Evolutionary conservation across 345 rosid species (phyloP), one percentile per base, ranked within the genome.

Genomic region (Eucalyptus melliodora): DNA sequence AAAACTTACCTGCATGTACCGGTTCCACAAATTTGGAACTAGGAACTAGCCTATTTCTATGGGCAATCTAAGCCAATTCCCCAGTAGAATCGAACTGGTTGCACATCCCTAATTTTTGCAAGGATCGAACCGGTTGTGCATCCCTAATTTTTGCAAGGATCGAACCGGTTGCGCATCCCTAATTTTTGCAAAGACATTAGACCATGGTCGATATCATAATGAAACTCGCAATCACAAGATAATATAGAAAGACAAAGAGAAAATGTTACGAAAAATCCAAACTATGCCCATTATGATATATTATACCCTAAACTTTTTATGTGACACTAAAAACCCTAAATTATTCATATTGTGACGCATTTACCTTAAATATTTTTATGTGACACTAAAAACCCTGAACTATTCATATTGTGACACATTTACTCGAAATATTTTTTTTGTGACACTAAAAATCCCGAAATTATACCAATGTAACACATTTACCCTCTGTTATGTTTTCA

Each of bases 261-360:
- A n/a, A n/a, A n/a, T n/a, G n/a, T n/a, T n/a, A n/a, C n/a, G n/a
- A n/a, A n/a, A n/a, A n/a, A n/a, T n/a, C n/a, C n/a, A n/a, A n/a
- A n/a, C n/a, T n/a, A n/a, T n/a, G n/a, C n/a, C n/a, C n/a, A n/a
- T n/a, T n/a, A n/a, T n/a, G n/a, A n/a, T n/a, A n/a, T n/a, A n/a
- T n/a, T n/a, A n/a, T n/a, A n/a, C n/a, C n/a, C n/a, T n/a, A n/a
- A n/a, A n/a, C n/a, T n/a, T n/a, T n/a, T n/a, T n/a, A n/a, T n/a
- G n/a, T n/a, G n/a, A n/a, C n/a, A n/a, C n/a, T n/a, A n/a, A 9
- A 2, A 23, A 56, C 24, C 6, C 62, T n/a, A 56, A 56, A 56
- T 0, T 24, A 23, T 24, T 6, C 0, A 0, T 0, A 9, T 4
- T 9, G 0, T 37, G 2, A 24, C 0, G 23, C 0, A 56, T 9